Evolutionary conservation across 192 early-diverging fungal genomes (phyloP).

Genomic region (Entomortierella lignicola): DNA sequence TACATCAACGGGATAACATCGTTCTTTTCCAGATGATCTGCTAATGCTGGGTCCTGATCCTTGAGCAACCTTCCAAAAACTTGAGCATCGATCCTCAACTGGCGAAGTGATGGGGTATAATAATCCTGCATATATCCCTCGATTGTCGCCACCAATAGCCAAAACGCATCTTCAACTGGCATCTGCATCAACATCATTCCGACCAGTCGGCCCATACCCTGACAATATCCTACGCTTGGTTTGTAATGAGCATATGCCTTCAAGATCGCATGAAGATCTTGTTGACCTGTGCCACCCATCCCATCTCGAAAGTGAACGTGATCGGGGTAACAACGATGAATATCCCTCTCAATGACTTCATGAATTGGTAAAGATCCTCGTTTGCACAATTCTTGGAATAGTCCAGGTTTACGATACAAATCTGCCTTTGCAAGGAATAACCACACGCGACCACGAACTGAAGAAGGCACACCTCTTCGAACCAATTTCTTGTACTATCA

Average conservation of each 20-base stretch:
- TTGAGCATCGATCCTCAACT: slow-evolving; percentile 83
- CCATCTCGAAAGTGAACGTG: slow-evolving; percentile 82
- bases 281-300: slow-evolving; percentile 78
- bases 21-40: slow-evolving; percentile 77
- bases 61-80: slow-evolving; percentile 83
- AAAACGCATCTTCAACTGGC: slow-evolving; percentile 89
- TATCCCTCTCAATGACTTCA: slow-evolving; percentile 92
- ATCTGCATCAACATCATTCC: slow-evolving; percentile 93
- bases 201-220: slow-evolving; percentile 94
- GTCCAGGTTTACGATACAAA: slow-evolving; percentile 59
- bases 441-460: slow-evolving; percentile 79
- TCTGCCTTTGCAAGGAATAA: slow-evolving; percentile 67
- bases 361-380: slow-evolving; percentile 70
- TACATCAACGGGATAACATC: slow-evolving; percentile 90
- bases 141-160: slow-evolving; percentile 84
- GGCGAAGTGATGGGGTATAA: slow-evolving; percentile 77
- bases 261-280: slow-evolving; percentile 81
- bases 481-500: slow-evolving; percentile 80
- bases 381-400: slow-evolving; percentile 56
- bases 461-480: slow-evolving; percentile 74
- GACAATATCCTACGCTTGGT: slow-evolving; percentile 89
- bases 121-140: slow-evolving; percentile 82
- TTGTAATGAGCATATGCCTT: slow-evolving; percentile 92
- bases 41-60: slow-evolving; percentile 75
- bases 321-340: slow-evolving; percentile 90